A percentile compares a stretch with the other conserved stretches of the same genome.
These are phyloP conservation scores for Barnettozyma siamensis DNA, from an alignment of 805 yeast genomes.

Conservation along the genomic window DNA sequence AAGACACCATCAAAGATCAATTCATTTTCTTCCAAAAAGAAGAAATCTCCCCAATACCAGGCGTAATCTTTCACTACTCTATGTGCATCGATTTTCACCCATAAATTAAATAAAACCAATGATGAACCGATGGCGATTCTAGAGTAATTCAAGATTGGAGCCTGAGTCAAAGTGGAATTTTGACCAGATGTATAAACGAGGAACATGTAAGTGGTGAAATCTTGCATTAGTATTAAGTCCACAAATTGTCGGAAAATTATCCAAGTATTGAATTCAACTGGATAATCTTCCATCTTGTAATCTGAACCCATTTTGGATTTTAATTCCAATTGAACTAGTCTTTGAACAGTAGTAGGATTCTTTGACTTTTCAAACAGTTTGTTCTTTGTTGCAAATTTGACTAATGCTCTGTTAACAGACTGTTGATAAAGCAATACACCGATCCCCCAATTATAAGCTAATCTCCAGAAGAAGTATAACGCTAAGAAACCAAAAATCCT, in stretches of 20 bases:
- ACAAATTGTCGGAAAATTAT: constrained; percentile 71
- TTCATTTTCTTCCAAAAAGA: constrained; percentile 66
- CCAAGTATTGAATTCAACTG: constrained; percentile 82
- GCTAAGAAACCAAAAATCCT: constrained; percentile 35
- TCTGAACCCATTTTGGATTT: constrained; percentile 38
- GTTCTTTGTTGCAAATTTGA: constrained; percentile 42
- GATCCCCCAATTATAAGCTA: constrained; percentile 73
- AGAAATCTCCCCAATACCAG: constrained; percentile 95
- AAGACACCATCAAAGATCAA: constrained; percentile 84
- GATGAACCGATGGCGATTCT: constrained; percentile 54
- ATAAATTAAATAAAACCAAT: constrained; percentile 65
- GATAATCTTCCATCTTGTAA: constrained; percentile 37
- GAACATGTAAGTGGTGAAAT: constrained; percentile 68
- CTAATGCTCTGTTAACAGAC: constrained; percentile 50
- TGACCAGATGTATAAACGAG: constrained; percentile 38
- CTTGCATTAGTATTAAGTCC: constrained; percentile 79
- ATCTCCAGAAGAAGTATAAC: constrained; percentile 68
- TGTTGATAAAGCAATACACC: constrained; percentile 64
- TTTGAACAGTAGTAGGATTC: constrained; percentile 30
- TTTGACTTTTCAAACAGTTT: constrained; percentile 39
- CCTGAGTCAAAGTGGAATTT: constrained; percentile 35
- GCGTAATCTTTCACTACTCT: constrained; percentile 85
- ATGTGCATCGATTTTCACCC: constrained; percentile 87
- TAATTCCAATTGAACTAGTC: constrained; percentile 40
- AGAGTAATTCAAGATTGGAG: constrained; percentile 37